Evolutionary conservation across 2,329 filamentous ascomycete genomes (phyloP).

Genomic region (Claviceps digitariae): DNA sequence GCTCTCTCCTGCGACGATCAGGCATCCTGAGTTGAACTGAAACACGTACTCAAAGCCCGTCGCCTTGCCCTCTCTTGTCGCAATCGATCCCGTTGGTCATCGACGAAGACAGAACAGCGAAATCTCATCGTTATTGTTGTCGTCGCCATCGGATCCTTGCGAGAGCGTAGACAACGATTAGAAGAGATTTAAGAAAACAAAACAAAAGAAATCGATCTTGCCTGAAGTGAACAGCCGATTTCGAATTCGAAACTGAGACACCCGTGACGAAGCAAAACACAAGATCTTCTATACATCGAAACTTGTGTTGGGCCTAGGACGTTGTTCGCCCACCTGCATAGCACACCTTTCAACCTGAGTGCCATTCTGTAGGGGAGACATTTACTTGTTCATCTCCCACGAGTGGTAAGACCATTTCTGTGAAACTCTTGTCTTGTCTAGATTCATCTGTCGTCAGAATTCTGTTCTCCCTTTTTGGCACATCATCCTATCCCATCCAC

Average conservation of each 20-base stretch:
- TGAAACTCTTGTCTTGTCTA: neutral
- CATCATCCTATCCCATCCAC: no score
- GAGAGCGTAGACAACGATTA: slow-evolving; percentile 25
- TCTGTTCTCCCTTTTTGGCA: neutral
- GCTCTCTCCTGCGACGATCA: slow-evolving; percentile 12
- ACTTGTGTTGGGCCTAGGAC: slow-evolving; percentile 10
- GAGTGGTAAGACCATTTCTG: slow-evolving; percentile 40
- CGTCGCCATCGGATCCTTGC: slow-evolving; percentile 20
- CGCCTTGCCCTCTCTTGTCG: slow-evolving; percentile 15
- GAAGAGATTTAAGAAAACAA: slow-evolving; percentile 12
- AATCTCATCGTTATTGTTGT: slow-evolving; percentile 16
- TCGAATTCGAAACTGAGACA: slow-evolving; percentile 6
- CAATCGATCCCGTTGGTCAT: slow-evolving; percentile 23
- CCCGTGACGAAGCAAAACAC: neutral
- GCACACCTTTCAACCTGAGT: slow-evolving; percentile 15
- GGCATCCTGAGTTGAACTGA: slow-evolving; percentile 24
- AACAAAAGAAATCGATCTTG: slow-evolving; percentile 12
- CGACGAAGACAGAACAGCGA: slow-evolving; percentile 23
- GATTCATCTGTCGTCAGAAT: neutral
- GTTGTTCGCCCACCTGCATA: slow-evolving; percentile 10
- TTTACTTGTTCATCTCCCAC: slow-evolving; percentile 95
- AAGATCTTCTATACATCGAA: neutral
- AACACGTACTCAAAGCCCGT: slow-evolving; percentile 27
- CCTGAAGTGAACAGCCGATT: slow-evolving; percentile 17
- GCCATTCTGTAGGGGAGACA: slow-evolving; percentile 65